phyloP scores from a whole-genome alignment of 495 filamentous ascomycete genomes.

The Eremomyces bilateralis region DNA sequence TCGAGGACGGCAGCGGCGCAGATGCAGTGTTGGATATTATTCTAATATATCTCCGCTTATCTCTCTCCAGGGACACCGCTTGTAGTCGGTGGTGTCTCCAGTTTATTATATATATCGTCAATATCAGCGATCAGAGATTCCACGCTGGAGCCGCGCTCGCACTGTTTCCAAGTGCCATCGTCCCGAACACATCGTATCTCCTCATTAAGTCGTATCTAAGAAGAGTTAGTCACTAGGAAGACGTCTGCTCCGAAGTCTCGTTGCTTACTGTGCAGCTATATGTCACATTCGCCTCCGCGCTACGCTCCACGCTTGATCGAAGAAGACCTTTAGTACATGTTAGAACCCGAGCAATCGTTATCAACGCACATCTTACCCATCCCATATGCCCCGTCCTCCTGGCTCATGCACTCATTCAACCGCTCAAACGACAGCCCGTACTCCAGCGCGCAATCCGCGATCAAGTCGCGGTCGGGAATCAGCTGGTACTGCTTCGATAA shows the following conservation, averaged over 20 bases:
- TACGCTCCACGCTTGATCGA: constrained; percentile 50
- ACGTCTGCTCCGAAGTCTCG: neutral
- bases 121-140: constrained; percentile 58
- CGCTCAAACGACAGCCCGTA: constrained; percentile 70
- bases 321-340: no score
- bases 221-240: neutral
- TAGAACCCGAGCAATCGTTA: no score
- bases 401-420: constrained; percentile 59
- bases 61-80: no score
- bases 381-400: constrained; percentile 36
- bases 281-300: constrained; percentile 40
- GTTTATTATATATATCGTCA: constrained; percentile 31
- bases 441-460: constrained; percentile 70
- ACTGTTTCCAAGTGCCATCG: constrained; percentile 59
- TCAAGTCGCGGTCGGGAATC: constrained; percentile 52
- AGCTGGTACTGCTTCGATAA: constrained; percentile 44
- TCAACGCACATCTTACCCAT: no score
- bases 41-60: no score
- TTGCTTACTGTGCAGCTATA: constrained; percentile 61
- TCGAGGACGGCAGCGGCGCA: no score
- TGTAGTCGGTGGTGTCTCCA: no score
- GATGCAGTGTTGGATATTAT: no score
- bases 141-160: constrained; percentile 41
- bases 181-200: constrained; percentile 71
- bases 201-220: constrained; percentile 36